Evolutionary conservation across 495 filamentous ascomycete genomes (phyloP).

Genomic region (Bacidia rubella): DNA sequence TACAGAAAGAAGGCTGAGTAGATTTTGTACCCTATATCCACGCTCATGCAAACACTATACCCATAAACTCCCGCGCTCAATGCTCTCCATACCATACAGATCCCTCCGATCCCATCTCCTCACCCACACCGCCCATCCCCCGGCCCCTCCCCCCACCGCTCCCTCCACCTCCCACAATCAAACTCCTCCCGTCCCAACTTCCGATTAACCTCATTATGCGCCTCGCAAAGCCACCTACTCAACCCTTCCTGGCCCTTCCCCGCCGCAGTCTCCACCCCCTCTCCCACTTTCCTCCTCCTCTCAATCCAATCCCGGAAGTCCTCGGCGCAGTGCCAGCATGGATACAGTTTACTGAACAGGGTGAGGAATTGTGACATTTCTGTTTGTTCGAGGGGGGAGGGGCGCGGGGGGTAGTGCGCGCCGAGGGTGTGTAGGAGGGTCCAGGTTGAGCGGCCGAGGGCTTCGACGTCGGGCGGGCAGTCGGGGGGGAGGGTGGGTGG

Average conservation of each 20-base stretch:
- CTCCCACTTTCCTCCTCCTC: constrained; percentile 51
- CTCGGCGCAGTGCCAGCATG: constrained; percentile 88
- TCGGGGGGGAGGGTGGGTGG: constrained; percentile 19
- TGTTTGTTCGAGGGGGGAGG: constrained; percentile 49
- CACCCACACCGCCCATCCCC: constrained; percentile 60
- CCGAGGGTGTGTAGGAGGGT: constrained; percentile 85
- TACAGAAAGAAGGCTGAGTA: constrained; percentile 27
- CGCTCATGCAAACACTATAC: neutral
- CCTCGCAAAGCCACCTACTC: constrained; percentile 89
- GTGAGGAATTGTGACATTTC: constrained; percentile 68
- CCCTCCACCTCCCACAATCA: constrained; percentile 84
- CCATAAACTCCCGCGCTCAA: constrained; percentile 9
- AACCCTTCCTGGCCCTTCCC: constrained; percentile 60
- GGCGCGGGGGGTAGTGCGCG: constrained; percentile 63
- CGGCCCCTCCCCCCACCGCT: constrained; percentile 90
- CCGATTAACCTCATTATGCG: constrained; percentile 92
- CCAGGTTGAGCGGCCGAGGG: constrained; percentile 76
- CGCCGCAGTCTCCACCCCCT: too few relatives aligned
- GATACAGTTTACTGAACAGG: constrained; percentile 73
- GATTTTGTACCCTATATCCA: neutral
- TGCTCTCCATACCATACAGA: constrained; percentile 22
- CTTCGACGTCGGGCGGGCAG: constrained; percentile 54
- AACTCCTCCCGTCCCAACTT: constrained; percentile 87
- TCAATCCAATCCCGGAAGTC: constrained; percentile 79
- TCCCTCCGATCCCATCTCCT: neutral